A percentile compares a stretch with the other conserved stretches of the same genome.
Conservation (phyloP, 768 basidiomycete genomes). For the Suillus plorans region DNA sequence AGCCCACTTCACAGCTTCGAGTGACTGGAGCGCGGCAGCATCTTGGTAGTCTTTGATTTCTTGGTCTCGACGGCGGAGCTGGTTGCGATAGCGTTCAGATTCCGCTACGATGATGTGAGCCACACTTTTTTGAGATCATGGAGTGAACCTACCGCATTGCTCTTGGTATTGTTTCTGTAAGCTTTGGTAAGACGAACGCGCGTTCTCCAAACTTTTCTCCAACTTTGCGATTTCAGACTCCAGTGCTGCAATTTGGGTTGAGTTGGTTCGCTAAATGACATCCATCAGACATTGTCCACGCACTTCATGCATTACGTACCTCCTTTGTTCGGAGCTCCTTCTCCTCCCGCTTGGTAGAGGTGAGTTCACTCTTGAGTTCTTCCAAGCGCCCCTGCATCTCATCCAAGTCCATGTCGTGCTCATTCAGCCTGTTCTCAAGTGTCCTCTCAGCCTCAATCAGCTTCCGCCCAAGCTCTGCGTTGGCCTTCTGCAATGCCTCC, state of each 20-base stretch:
- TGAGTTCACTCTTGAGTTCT: slow-evolving; percentile 74
- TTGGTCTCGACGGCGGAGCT: slow-evolving; percentile 74
- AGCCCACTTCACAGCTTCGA: slow-evolving; percentile 66
- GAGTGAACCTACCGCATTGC: slow-evolving; percentile 64
- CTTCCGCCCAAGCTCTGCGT: slow-evolving; percentile 73
- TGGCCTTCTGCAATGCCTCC: slow-evolving; percentile 71
- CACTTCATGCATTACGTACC: slow-evolving; percentile 39
- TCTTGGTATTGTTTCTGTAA: slow-evolving; percentile 89
- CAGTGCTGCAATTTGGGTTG: slow-evolving; percentile 61
- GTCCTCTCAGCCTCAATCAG: slow-evolving; percentile 72
- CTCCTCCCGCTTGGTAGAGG: slow-evolving; percentile 82
- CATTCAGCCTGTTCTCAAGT: slow-evolving; percentile 61
- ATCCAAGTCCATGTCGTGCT: slow-evolving; percentile 83
- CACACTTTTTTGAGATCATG: background rate
- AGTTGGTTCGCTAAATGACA: slow-evolving; percentile 53
- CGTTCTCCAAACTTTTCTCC: slow-evolving; percentile 70
- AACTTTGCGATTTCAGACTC: slow-evolving; percentile 81
- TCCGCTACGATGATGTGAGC: slow-evolving; percentile 43
- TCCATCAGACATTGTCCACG: slow-evolving; percentile 3
- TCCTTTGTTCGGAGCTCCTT: slow-evolving; percentile 90
- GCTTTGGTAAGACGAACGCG: slow-evolving; percentile 69
- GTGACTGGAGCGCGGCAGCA: slow-evolving; percentile 52
- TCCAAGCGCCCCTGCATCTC: slow-evolving; percentile 78
- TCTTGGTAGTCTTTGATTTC: slow-evolving; percentile 68
- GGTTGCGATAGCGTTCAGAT: slow-evolving; percentile 76